A percentile compares a stretch with the other conserved stretches of the same genome.
Evolutionary conservation across 192 early-diverging fungal genomes (phyloP).

Genomic region (Oehlia diaphana): DNA sequence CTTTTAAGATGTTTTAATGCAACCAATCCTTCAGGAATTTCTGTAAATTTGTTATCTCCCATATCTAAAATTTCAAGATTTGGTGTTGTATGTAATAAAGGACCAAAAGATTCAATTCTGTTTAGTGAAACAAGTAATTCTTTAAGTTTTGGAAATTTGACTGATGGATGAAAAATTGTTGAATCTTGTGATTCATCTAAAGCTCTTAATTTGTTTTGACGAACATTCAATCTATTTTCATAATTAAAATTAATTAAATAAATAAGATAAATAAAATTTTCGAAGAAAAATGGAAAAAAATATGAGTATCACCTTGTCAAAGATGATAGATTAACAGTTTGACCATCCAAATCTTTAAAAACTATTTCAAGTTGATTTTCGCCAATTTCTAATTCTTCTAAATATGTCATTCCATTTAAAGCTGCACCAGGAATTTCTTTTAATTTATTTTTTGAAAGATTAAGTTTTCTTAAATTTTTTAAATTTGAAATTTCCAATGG

Average conservation of each 20-base stretch:
- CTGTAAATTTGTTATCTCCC: slow-evolving; percentile 42
- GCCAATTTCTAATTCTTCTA: slow-evolving; percentile 43
- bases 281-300: no score
- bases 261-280: no score
- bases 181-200: slow-evolving; percentile 29
- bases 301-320: not conserved
- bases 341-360: slow-evolving; percentile 33
- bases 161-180: slow-evolving; percentile 32
- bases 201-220: slow-evolving; percentile 34
- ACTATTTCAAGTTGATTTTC: slow-evolving; percentile 39
- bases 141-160: slow-evolving; percentile 42
- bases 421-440: slow-evolving; percentile 35
- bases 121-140: slow-evolving; percentile 48
- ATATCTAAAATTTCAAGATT: slow-evolving; percentile 46
- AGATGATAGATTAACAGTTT: slow-evolving; percentile 9
- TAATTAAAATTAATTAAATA: not conserved
- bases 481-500: slow-evolving; percentile 40
- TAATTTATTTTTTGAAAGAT: slow-evolving; percentile 46
- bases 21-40: slow-evolving; percentile 44
- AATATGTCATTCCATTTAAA: slow-evolving; percentile 40
- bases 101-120: slow-evolving; percentile 34
- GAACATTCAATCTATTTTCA: slow-evolving; percentile 33
- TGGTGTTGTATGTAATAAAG: slow-evolving; percentile 33
- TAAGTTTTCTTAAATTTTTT: slow-evolving; percentile 40
- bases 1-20: slow-evolving; percentile 40